These are phyloP conservation scores for Ogataea siamensis DNA, from an alignment of 805 yeast genomes.

Conservation along the genomic window DNA sequence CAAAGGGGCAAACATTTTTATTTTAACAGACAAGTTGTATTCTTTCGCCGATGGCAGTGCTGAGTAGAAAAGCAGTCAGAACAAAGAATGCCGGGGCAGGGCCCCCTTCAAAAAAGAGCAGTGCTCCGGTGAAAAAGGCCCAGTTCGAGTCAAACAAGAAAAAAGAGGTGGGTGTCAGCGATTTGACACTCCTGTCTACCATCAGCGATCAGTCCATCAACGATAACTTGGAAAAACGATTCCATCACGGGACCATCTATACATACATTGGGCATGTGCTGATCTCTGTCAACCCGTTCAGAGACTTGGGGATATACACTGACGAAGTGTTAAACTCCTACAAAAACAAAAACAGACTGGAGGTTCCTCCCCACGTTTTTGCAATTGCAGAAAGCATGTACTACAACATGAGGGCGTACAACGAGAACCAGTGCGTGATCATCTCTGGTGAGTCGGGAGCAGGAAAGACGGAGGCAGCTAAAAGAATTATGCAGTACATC, in stretches of 20 bases:
- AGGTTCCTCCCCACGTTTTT: slow-evolving; percentile 97
- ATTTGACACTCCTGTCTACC: slow-evolving; percentile 81
- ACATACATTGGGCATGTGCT: slow-evolving; percentile 93
- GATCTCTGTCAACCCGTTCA: slow-evolving; percentile 94
- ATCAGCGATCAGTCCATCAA: slow-evolving; percentile 91
- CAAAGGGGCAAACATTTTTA: slow-evolving; percentile 10
- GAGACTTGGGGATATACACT: slow-evolving; percentile 94
- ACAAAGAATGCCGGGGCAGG: slow-evolving; percentile 43
- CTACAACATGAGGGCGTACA: slow-evolving; percentile 89
- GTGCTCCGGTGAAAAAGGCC: slow-evolving; percentile 69
- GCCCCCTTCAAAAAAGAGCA: slow-evolving; percentile 56
- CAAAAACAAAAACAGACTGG: slow-evolving; percentile 89
- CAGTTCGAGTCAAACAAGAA: slow-evolving; percentile 83
- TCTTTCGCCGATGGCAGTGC: slow-evolving; percentile 14
- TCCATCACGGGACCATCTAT: slow-evolving; percentile 85
- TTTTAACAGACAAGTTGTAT: slow-evolving; percentile 5
- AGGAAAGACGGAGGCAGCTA: slow-evolving; percentile 97
- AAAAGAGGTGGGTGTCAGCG: slow-evolving; percentile 98
- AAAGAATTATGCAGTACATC: slow-evolving; percentile 95
- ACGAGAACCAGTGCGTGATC: slow-evolving; percentile 94
- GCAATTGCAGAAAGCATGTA: slow-evolving; percentile 98
- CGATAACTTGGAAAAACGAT: slow-evolving; percentile 85
- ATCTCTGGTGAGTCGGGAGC: slow-evolving; percentile 98
- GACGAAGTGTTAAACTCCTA: slow-evolving; percentile 71
- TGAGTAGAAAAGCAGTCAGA: slow-evolving; percentile 67